Conservation (phyloP, 2,329 filamentous ascomycete genomes). For the Trichoderma polysporum region DNA sequence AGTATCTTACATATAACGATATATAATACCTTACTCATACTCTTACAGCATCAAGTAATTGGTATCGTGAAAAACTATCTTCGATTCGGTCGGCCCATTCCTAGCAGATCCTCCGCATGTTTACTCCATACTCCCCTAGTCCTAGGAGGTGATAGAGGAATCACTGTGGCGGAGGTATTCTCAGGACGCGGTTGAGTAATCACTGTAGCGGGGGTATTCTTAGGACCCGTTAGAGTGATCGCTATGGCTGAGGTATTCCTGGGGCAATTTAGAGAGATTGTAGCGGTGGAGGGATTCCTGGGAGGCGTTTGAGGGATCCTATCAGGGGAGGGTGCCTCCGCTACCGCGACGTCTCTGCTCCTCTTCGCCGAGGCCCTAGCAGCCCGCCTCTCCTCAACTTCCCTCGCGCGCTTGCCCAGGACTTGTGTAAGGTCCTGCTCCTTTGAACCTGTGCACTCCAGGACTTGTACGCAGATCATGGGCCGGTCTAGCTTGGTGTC, state of each 20-base stretch:
- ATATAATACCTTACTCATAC: too few species aligned
- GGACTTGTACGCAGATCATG: constrained; percentile 75
- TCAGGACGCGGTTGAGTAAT: too few species aligned
- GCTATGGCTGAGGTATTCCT: too few species aligned
- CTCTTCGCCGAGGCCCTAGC: background rate
- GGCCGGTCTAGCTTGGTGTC: constrained; percentile 77
- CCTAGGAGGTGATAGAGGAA: background rate
- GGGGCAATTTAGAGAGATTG: too few species aligned
- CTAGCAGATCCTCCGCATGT: constrained; percentile 67
- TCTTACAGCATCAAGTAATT: too few species aligned
- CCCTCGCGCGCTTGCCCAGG: constrained; percentile 65
- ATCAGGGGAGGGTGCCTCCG: background rate
- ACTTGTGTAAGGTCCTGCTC: constrained; percentile 78
- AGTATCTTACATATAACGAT: too few species aligned
- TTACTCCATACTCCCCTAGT: constrained; percentile 67
- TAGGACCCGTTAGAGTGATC: background rate
- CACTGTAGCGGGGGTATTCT: background rate
- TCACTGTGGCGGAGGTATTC: background rate
- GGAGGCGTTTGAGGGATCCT: too few species aligned
- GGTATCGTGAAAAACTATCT: background rate
- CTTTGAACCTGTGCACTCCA: constrained; percentile 68
- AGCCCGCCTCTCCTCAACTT: constrained; percentile 49
- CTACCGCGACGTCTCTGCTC: background rate
- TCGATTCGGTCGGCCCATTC: constrained; percentile 51
- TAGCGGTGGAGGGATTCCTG: too few species aligned